A percentile compares a stretch with the other conserved stretches of the same genome.
These are phyloP conservation scores for Ophiocordyceps polyrhachis-furcata DNA, from an alignment of 2,329 filamentous ascomycete genomes.

Conservation along the genomic window DNA sequence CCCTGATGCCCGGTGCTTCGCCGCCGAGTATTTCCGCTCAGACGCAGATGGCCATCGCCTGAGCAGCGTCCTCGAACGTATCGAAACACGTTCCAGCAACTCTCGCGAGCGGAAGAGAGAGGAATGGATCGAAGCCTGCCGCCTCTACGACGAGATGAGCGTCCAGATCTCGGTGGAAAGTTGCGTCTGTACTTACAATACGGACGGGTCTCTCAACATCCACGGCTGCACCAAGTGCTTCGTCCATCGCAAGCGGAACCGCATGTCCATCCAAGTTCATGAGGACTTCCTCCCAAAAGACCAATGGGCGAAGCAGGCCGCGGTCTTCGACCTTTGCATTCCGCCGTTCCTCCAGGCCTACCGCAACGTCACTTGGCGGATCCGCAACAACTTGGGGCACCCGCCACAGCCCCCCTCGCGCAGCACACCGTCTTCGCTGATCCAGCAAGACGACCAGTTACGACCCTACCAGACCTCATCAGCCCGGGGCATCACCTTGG, in stretches of 20 bases:
- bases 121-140: not conserved
- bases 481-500: constrained; percentile 4
- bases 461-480: not conserved
- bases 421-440: not conserved
- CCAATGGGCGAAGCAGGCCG: constrained; percentile 13
- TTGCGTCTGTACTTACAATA: constrained; percentile 5
- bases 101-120: not conserved
- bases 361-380: constrained; percentile 1
- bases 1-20: not conserved
- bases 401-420: not conserved
- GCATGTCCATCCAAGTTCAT: constrained; percentile 5
- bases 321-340: constrained; percentile 30
- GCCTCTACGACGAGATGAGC: constrained; percentile 5
- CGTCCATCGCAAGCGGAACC: constrained; percentile 2
- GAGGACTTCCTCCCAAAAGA: constrained; percentile 9
- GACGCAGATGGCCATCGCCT: not conserved
- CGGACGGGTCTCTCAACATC: not conserved
- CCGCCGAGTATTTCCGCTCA: not conserved
- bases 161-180: constrained; percentile 1
- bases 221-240: constrained; percentile 6
- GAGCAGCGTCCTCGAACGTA: not conserved
- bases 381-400: not conserved
- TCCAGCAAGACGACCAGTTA: constrained; percentile 1
- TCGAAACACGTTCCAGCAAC: not conserved
- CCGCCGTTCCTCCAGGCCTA: constrained; percentile 23